Evolutionary conservation across 805 yeast species (phyloP), one percentile per base, ranked within the genome.

Genomic region (Wickerhamiella dianesei): DNA sequence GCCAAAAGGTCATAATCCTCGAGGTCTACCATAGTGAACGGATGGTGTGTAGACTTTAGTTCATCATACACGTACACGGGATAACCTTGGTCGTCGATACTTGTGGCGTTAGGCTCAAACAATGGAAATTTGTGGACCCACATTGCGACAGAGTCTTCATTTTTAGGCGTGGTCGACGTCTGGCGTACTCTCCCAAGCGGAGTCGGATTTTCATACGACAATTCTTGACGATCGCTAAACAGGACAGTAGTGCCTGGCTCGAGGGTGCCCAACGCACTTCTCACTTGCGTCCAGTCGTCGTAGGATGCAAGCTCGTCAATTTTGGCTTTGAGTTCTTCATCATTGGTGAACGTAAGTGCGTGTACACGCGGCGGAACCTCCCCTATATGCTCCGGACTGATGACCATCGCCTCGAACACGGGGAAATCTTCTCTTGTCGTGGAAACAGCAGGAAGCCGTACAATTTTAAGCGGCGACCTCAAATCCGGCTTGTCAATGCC

Each of bases 401-500:
- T 13, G 3, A 86, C 75, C 50, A 88, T 69, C 0, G 78, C 81
- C 60, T 89, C 98, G 21, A 84, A 68, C 1, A 84, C 76, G 0
- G 85, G 81, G 58, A 78, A 89, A 1, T 65, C 69, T 3, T 59
- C 52, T 21, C 73, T 62, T 4, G 67, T 61, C 2, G 46, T 53
- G 1, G 69, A 62, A 14, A 57, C 56, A 19, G 72, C 70, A 47
- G 56, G 68, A n/a, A 86, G 52, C 46, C 75, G 70, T 1, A 56
- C 48, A 39, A 86, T 74, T 32, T 69, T 59, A 29, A 85, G 53
- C 1, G 66, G 59, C 19, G 55, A 59, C 50, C 96, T 71, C 53
- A 92, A 64, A 62, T 92, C 97, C 0, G 98, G 98, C 61, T 92
- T 92, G 60, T 92, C 98, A 44, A 88, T 82, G 14, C 98, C 98